These are phyloP conservation scores for Thelonectria rubi DNA, from an alignment of 2,329 filamentous ascomycete genomes.

Conservation along the genomic window DNA sequence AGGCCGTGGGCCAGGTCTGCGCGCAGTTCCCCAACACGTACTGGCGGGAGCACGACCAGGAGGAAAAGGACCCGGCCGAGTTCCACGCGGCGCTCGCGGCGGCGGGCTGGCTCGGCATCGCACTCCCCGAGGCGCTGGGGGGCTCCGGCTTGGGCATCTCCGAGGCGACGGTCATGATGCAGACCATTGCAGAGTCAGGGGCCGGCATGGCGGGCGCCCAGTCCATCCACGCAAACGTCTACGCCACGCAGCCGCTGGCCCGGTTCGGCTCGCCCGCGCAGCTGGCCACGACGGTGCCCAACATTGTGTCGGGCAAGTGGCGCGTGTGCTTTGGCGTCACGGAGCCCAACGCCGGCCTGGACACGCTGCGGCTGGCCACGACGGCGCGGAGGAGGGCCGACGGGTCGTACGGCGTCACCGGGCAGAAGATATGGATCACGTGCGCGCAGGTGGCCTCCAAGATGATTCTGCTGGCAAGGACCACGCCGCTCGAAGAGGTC, in stretches of 20 bases:
- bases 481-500: conserved; percentile 73
- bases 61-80: conserved; percentile 75
- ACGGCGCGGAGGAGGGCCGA: conserved; percentile 63
- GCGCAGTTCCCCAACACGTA: conserved; percentile 77
- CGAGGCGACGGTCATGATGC: conserved; percentile 88
- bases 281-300: conserved; percentile 69
- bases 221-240: conserved; percentile 72
- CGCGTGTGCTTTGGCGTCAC: conserved; percentile 82
- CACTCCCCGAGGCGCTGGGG: conserved; percentile 77
- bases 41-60: conserved; percentile 78
- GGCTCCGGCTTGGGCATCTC: conserved; percentile 80
- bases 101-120: conserved; percentile 84
- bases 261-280: conserved; percentile 76
- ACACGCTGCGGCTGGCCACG: conserved; percentile 77
- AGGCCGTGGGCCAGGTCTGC: conserved; percentile 75
- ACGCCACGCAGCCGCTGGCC: conserved; percentile 78
- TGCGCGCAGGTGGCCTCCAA: conserved; percentile 83
- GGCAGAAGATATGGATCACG: conserved; percentile 91
- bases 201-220: conserved; percentile 80
- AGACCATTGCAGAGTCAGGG: conserved; percentile 80
- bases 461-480: conserved; percentile 85
- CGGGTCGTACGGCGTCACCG: conserved; percentile 72
- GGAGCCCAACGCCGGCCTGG: conserved; percentile 80
- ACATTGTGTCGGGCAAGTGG: conserved; percentile 76
- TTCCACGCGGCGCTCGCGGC: conserved; percentile 79